phyloP scores from a whole-genome alignment of 176 grass and related monocot genomes.

The Pharus latifolius region DNA sequence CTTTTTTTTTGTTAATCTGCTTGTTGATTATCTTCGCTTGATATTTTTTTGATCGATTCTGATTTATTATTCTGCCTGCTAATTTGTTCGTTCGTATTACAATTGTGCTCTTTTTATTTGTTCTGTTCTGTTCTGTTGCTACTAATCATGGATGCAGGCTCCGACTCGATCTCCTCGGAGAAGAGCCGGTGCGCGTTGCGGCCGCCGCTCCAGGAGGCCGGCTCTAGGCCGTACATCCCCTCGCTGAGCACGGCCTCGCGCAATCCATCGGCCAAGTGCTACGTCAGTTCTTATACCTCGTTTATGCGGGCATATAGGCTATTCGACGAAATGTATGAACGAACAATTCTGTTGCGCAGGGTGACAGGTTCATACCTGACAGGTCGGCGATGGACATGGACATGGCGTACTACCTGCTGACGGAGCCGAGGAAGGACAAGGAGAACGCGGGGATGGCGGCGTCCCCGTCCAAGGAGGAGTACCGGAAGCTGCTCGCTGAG shows the following conservation, averaged over 20 bases:
- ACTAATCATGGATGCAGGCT: conserved; percentile 50
- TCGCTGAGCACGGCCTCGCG: conserved; percentile 25
- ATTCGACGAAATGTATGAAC: conserved; percentile 19
- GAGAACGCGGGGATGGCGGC: conserved; percentile 27
- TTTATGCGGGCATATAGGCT: neutral
- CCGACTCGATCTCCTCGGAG: conserved; percentile 34
- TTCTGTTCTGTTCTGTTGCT: neutral
- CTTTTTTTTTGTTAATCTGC: neutral
- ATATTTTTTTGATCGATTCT: neutral
- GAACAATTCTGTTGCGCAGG: conserved; percentile 21
- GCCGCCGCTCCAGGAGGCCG: conserved; percentile 42
- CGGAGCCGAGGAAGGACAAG: conserved; percentile 50
- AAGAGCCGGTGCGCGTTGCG: conserved; percentile 30
- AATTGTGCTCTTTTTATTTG: neutral
- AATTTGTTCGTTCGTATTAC: neutral
- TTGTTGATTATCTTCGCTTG: neutral
- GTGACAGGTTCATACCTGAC: conserved; percentile 64
- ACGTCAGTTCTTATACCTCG: conserved; percentile 1
- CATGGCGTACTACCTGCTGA: conserved; percentile 64
- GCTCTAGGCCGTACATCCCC: conserved; percentile 38
- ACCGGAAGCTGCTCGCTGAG: conserved; percentile 58
- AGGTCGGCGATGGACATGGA: conserved; percentile 68
- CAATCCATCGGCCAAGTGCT: conserved; percentile 49
- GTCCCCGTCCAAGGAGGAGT: conserved; percentile 50
- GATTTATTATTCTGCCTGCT: neutral